Conservation (phyloP, 768 basidiomycete species). For the Brasilioporus rufonigricans region DNA sequence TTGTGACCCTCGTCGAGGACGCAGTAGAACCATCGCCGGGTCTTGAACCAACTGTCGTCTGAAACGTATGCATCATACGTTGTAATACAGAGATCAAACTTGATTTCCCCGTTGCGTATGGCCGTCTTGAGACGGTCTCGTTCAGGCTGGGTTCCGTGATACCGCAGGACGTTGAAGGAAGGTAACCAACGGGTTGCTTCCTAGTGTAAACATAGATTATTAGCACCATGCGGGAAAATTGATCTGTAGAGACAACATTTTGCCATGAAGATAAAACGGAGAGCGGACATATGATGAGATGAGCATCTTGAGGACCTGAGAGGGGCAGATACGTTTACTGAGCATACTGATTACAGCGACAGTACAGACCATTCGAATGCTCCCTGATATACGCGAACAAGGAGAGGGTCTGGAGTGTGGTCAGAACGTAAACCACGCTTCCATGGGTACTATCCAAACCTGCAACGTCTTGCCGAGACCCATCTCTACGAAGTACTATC, state of each 20-base stretch:
- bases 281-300: slow-evolving; percentile 72
- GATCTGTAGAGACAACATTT: slow-evolving; percentile 33
- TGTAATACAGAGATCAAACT: slow-evolving; percentile 55
- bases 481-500: slow-evolving; percentile 40
- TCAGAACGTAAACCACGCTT: slow-evolving; percentile 2
- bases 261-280: slow-evolving; percentile 64
- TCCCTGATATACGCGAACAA: slow-evolving; percentile 70
- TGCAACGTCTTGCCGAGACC: slow-evolving; percentile 67
- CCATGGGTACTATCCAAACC: slow-evolving; percentile 24
- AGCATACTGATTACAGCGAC: not conserved
- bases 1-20: slow-evolving; percentile 69
- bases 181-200: slow-evolving; percentile 57
- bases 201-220: slow-evolving; percentile 22
- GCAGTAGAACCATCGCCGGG: slow-evolving; percentile 52
- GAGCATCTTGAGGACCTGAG: slow-evolving; percentile 49
- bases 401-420: slow-evolving; percentile 44
- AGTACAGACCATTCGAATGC: slow-evolving; percentile 37
- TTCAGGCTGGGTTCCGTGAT: slow-evolving; percentile 56
- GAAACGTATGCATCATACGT: slow-evolving; percentile 66
- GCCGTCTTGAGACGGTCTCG: slow-evolving; percentile 52
- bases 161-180: slow-evolving; percentile 51
- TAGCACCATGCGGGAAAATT: not conserved
- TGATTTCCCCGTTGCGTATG: slow-evolving; percentile 35
- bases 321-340: not conserved
- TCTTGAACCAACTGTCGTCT: slow-evolving; percentile 62